phyloP scores from a whole-genome alignment of 768 basidiomycete genomes.

The Collybia sordida region DNA sequence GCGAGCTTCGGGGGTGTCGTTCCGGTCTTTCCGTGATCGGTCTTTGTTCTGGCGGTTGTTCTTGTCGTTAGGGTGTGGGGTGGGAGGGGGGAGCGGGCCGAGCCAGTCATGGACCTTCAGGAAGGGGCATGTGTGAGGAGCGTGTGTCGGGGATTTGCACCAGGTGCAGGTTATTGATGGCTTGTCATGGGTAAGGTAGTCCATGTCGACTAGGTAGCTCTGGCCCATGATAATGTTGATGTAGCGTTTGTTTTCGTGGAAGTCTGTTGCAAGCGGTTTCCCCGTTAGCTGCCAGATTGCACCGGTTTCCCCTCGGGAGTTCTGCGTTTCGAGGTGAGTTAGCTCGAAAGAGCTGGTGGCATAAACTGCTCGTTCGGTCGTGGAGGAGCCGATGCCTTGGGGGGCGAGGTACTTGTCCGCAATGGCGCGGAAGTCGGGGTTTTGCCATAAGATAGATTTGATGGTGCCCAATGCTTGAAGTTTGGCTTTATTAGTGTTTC shows the following conservation, averaged over 20 bases:
- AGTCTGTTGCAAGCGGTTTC: background rate
- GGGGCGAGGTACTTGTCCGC: background rate
- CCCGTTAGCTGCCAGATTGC: slow-evolving; percentile 9
- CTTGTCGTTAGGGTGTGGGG: no score
- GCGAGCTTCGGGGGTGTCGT: no score
- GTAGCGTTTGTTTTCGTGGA: background rate
- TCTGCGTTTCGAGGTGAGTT: slow-evolving; percentile 2
- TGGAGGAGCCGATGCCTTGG: background rate
- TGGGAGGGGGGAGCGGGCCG: background rate
- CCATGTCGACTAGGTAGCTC: background rate
- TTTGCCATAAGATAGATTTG: slow-evolving; percentile 3
- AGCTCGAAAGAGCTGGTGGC: slow-evolving; percentile 1
- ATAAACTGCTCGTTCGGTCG: background rate
- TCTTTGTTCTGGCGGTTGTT: no score
- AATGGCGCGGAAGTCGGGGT: background rate
- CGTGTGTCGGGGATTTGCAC: slow-evolving; percentile 7
- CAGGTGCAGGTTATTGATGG: slow-evolving; percentile 1
- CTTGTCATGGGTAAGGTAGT: background rate
- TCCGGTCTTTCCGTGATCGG: no score
- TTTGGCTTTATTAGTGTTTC: background rate
- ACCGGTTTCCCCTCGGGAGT: background rate
- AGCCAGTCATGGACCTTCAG: slow-evolving; percentile 4
- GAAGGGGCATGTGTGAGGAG: slow-evolving; percentile 5
- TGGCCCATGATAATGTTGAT: background rate
- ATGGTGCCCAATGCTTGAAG: background rate